Conservation (phyloP, 768 basidiomycete genomes). For the Termitomyces sp. region DNA sequence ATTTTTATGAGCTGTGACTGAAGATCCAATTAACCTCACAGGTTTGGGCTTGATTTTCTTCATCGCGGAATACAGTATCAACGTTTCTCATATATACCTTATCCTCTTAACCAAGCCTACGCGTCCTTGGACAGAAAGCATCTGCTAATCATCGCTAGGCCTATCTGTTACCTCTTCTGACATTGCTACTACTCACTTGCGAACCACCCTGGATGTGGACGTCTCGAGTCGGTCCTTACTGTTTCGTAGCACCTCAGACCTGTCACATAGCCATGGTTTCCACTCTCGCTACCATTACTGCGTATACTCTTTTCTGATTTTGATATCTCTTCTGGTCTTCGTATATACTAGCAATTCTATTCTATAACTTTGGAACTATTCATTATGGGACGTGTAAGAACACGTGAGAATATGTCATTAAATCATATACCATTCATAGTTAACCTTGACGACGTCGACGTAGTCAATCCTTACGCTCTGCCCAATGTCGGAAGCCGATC, state of each 20-base stretch:
- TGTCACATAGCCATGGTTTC: slow-evolving; percentile 25
- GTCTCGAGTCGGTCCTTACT: slow-evolving; percentile 67
- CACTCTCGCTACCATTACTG: slow-evolving; percentile 22
- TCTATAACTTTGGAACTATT: slow-evolving; percentile 16
- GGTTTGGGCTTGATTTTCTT: slow-evolving; percentile 79
- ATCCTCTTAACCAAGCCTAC: slow-evolving; percentile 16
- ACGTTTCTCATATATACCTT: slow-evolving; percentile 21
- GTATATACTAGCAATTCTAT: slow-evolving; percentile 50
- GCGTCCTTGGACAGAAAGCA: slow-evolving; percentile 18
- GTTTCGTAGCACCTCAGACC: slow-evolving; percentile 35
- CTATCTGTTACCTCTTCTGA: slow-evolving; percentile 48
- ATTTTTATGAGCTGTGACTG: slow-evolving; percentile 1
- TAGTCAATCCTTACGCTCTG: neutral
- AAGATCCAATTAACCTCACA: slow-evolving; percentile 27
- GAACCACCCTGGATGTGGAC: slow-evolving; percentile 42
- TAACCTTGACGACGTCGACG: neutral
- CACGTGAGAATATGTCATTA: neutral
- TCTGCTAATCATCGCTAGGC: slow-evolving; percentile 21
- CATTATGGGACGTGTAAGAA: neutral
- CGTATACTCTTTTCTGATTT: slow-evolving; percentile 36
- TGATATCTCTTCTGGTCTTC: slow-evolving; percentile 31
- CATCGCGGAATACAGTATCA: slow-evolving; percentile 16
- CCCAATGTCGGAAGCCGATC: slow-evolving; percentile 65
- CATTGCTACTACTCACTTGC: slow-evolving; percentile 55
- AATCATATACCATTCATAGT: neutral